Conservation (phyloP, 805 yeast species). For the Saccharomycopsis schoenii region DNA sequence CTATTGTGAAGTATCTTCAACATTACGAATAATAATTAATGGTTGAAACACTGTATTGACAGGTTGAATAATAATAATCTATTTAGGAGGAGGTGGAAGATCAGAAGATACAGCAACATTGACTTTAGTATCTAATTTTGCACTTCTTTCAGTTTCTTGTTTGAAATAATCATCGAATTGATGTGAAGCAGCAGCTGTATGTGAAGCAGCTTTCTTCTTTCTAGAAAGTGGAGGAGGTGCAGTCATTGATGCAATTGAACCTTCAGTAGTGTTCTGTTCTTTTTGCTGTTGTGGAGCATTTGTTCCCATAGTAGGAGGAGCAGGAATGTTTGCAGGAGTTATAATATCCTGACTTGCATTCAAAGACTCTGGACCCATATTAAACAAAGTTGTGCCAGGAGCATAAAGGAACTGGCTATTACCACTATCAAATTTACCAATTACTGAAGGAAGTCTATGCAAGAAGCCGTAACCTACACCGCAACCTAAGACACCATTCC, state of each 20-base stretch:
- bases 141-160: constrained; percentile 33
- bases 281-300: not conserved
- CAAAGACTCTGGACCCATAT: constrained; percentile 4
- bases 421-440: constrained; percentile 25
- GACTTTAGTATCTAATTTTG: constrained; percentile 29
- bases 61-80: not conserved
- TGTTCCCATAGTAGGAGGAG: constrained; percentile 4
- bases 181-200: constrained; percentile 21
- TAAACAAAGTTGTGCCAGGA: constrained; percentile 15
- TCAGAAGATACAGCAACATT: constrained; percentile 18
- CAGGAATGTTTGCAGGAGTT: constrained; percentile 10
- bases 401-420: constrained; percentile 24
- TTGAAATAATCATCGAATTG: constrained; percentile 30
- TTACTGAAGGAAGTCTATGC: constrained; percentile 72
- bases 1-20: too few relatives aligned
- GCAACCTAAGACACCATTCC: constrained; percentile 79
- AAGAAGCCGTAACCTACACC: constrained; percentile 90
- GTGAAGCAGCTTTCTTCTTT: constrained; percentile 19
- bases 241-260: not conserved
- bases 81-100: constrained; percentile 30
- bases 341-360: constrained; percentile 11
- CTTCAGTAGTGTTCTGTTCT: not conserved
- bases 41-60: too few relatives aligned
- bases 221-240: constrained; percentile 23
- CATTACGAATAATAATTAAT: too few relatives aligned